Percentiles rank a stretch among this genome's conserved stretches.
Conservation (phyloP, 2,329 filamentous ascomycete species). For the Westerdykella sp. region DNA sequence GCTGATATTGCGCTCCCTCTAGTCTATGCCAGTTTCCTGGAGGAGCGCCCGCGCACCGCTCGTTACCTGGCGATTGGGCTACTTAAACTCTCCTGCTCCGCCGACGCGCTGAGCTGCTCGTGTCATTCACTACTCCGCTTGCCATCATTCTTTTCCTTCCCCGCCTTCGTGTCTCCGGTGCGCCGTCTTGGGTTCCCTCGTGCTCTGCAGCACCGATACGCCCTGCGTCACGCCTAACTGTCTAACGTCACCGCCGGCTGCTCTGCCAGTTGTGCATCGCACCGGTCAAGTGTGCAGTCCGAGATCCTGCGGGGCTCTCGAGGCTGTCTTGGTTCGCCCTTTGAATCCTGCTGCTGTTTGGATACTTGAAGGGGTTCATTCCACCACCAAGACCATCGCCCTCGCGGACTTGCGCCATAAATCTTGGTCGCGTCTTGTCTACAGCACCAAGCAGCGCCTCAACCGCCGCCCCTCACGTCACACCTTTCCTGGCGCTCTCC, state of each 20-base stretch:
- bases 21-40: constrained; percentile 4
- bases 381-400: too few relatives aligned
- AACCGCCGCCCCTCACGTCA: not conserved
- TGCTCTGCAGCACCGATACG: not conserved
- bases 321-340: too few relatives aligned
- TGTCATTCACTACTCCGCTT: not conserved
- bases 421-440: not conserved
- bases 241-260: too few relatives aligned
- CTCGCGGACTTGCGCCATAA: not conserved
- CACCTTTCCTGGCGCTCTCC: not conserved
- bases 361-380: too few relatives aligned
- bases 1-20: constrained; percentile 8
- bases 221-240: not conserved
- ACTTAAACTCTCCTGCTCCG: constrained; percentile 9
- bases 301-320: too few relatives aligned
- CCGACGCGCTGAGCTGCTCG: not conserved
- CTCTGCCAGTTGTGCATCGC: too few relatives aligned
- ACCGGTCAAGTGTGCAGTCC: not conserved
- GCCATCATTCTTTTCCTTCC: not conserved
- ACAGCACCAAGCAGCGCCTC: not conserved
- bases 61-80: constrained; percentile 15
- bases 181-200: not conserved
- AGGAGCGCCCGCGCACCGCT: constrained; percentile 1
- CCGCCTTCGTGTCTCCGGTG: not conserved
- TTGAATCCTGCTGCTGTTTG: too few relatives aligned